phyloP scores from a whole-genome alignment of 129 eudicot species.

The Flaveria brownii region DNA sequence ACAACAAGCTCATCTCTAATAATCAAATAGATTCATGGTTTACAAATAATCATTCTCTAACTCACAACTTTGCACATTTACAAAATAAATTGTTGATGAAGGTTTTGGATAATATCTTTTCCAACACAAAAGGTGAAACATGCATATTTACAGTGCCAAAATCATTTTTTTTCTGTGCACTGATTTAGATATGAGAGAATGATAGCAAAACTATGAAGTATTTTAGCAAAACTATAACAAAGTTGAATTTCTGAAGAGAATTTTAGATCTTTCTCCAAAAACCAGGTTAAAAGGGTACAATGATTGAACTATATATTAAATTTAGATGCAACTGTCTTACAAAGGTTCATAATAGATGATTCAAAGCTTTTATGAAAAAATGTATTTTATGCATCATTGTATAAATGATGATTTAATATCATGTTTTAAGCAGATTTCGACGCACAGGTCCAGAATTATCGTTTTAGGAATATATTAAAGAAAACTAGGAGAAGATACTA shows the following conservation, averaged over 20 bases:
- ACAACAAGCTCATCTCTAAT: not conserved
- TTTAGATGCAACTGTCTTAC: not conserved
- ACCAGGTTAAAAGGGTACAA: not conserved
- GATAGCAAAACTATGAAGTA: not conserved
- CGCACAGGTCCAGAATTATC: not conserved
- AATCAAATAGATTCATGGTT: not conserved
- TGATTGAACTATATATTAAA: not conserved
- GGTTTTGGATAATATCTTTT: not conserved
- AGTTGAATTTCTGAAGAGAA: not conserved
- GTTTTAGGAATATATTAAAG: not conserved
- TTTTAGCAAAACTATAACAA: not conserved
- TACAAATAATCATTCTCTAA: not conserved
- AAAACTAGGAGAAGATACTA: not conserved
- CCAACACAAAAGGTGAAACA: not conserved
- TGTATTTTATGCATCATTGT: not conserved
- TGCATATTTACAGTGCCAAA: not conserved
- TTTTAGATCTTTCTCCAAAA: not conserved
- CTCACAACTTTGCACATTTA: not conserved
- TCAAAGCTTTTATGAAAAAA: not conserved
- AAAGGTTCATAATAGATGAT: not conserved
- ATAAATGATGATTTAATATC: not conserved
- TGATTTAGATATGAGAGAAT: not conserved
- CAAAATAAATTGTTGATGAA: not conserved
- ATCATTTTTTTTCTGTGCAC: not conserved
- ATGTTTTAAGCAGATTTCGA: not conserved